Evolutionary conservation across 2,329 filamentous ascomycete genomes (phyloP).

Genomic region (Teratosphaeria nubilosa): DNA sequence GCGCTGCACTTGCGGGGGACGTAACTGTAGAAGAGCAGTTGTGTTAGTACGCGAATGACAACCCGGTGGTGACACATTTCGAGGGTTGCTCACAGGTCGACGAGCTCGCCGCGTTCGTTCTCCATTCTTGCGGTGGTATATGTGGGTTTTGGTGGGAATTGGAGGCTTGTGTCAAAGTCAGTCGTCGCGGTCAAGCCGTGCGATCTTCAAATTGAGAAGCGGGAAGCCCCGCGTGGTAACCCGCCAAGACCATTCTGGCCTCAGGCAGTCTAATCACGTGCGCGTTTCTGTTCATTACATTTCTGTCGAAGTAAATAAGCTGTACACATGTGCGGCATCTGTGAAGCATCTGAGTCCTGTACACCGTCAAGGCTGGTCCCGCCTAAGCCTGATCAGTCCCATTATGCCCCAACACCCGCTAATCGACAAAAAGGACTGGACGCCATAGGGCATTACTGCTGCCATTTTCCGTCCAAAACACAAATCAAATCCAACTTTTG

Average conservation of each 20-base stretch:
- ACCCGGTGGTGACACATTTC: background rate
- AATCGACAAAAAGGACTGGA: background rate
- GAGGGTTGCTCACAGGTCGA: constrained; percentile 72
- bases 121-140: constrained; percentile 63
- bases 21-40: constrained; percentile 52
- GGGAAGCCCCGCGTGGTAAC: background rate
- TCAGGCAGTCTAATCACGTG: background rate
- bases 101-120: constrained; percentile 99
- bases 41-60: constrained; percentile 17
- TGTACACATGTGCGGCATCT: background rate
- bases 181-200: background rate
- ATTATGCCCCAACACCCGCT: background rate
- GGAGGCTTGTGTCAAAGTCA: background rate
- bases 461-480: background rate
- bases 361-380: background rate
- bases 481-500: background rate
- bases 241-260: background rate
- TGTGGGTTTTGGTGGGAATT: constrained; percentile 11
- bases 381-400: background rate
- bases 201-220: background rate
- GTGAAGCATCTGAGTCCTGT: background rate
- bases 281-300: background rate
- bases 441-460: background rate
- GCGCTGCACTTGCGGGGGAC: constrained; percentile 98
- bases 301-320: background rate